phyloP scores from a whole-genome alignment of 768 basidiomycete species.

The Lanmaoa rubissima region DNA sequence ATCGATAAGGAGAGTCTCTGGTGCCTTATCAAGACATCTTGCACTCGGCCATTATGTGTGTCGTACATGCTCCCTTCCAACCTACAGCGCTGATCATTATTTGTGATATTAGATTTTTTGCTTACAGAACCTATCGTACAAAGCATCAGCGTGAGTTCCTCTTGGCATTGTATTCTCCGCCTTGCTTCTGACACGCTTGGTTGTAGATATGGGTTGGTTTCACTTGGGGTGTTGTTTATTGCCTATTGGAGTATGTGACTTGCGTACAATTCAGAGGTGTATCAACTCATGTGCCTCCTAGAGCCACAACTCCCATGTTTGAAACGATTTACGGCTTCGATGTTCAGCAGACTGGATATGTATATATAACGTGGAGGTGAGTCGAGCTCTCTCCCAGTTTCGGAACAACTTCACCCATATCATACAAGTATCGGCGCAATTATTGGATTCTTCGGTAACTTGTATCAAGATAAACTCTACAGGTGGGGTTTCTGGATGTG shows the following conservation, averaged over 20 bases:
- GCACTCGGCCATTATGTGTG: conserved; percentile 69
- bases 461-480: conserved; percentile 52
- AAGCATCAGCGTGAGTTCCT: conserved; percentile 58
- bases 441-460: conserved; percentile 43
- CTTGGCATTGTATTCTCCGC: background rate
- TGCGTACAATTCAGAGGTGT: background rate
- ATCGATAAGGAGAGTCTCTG: conserved; percentile 53
- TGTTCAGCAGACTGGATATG: conserved; percentile 55
- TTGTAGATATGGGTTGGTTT: conserved; percentile 63
- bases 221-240: conserved; percentile 73
- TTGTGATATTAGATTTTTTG: conserved; percentile 17
- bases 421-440: conserved; percentile 48
- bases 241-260: conserved; percentile 51
- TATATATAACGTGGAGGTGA: conserved; percentile 54
- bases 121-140: conserved; percentile 64
- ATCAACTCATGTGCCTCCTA: conserved; percentile 15
- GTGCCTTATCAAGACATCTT: conserved; percentile 63
- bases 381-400: conserved; percentile 13
- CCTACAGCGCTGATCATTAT: background rate
- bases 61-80: conserved; percentile 5
- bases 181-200: background rate
- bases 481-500: conserved; percentile 29
- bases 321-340: conserved; percentile 56
- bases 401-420: background rate
- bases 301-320: conserved; percentile 58